These are phyloP conservation scores for Elsinoe ampelina DNA, from an alignment of 2,329 filamentous ascomycete genomes.

Conservation along the genomic window DNA sequence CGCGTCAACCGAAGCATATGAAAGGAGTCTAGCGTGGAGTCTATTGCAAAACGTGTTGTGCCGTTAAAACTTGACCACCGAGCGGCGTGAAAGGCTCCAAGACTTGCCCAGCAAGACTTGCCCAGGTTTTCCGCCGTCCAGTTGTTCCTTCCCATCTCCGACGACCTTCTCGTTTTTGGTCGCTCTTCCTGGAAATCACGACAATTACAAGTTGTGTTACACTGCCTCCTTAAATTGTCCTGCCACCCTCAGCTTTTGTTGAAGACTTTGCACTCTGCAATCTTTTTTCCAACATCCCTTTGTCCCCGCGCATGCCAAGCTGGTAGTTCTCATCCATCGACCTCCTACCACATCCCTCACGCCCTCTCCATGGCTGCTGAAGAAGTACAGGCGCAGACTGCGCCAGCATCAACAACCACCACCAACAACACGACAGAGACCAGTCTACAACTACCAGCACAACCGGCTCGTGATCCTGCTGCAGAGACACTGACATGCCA, in stretches of 20 bases:
- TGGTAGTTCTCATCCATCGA: not conserved
- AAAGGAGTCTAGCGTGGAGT: not conserved
- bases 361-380: constrained; percentile 9
- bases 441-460: constrained; percentile 18
- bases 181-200: not conserved
- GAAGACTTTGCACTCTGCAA: not conserved
- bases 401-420: not conserved
- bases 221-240: not conserved
- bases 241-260: not conserved
- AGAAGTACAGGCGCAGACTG: constrained; percentile 9
- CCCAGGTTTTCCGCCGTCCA: not conserved
- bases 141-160: not conserved
- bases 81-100: not conserved
- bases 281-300: not conserved
- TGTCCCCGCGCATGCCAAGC: not conserved
- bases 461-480: constrained; percentile 24
- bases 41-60: not conserved
- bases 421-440: not conserved
- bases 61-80: not conserved
- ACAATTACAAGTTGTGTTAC: not conserved
- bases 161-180: not conserved
- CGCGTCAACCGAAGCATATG: not conserved
- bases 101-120: not conserved
- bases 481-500: constrained; percentile 46
- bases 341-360: no score